Base-by-base conservation (phyloP, 1,139 yeast species). In the Candida buenavistaensis region DNA sequence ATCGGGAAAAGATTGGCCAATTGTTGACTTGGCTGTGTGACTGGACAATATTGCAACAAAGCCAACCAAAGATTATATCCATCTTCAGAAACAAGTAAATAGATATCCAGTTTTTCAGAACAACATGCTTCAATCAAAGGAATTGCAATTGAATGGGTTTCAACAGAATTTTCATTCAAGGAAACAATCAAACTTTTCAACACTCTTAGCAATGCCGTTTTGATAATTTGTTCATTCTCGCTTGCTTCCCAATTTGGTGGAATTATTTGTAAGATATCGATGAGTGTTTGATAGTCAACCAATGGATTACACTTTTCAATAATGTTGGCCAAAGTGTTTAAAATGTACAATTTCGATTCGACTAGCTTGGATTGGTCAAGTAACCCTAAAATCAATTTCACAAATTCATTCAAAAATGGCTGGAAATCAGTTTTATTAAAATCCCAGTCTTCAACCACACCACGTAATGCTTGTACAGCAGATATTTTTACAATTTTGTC, bases 61-160 rank as follows among this genome's bases (percentile, higher is more conserved):
- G 83, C 72, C 25, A 76, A 65, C 97, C 97, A 90, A 34, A 92
- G 64, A 35, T 87, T 95, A 50, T 79, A 79, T 0, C 95, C 97
- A 57, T 92, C 98, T 51, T 92, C 97, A 19, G 84, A 70, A 8
- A 92, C 57, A 34, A 86, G 66, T 2, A 81, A 66, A 45, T 81
- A 81, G 37, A 70, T 68, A 22, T 78, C 80, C 1, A 89, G 75
- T 4, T 62, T 50, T 6, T 80, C 80, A 3, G 57, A 39, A 44
- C 88, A 81, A 45, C 95, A 82, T 26, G 82, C 75, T 12, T 66
- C 64, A 22, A 90, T 69, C 37, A 87, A 66, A 1, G 95, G 94
- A 11, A 86, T 48, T 0, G 86, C 76, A 27, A 87, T 71, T 5
- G 72, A 58, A 66, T 85, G 80, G 13, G 90, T 76, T 28, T 70